Evolutionary conservation across 2,329 filamentous ascomycete species (phyloP).

Genomic region (Hypoxylon sp.): DNA sequence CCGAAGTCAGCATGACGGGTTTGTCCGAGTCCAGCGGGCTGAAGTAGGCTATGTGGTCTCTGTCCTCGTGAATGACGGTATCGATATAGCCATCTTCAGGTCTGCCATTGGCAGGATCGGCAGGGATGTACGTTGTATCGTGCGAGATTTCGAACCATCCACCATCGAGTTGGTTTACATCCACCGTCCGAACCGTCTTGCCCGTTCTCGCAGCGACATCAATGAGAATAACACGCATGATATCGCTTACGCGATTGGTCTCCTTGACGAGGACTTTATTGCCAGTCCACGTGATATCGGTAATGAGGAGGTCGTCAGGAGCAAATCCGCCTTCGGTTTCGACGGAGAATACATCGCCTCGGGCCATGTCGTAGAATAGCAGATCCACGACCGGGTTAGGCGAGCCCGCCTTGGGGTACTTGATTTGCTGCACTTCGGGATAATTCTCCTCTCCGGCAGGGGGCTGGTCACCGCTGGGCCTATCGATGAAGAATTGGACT

Average conservation of each 20-base stretch:
- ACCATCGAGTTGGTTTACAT: constrained; percentile 86
- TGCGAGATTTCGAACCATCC: constrained; percentile 98
- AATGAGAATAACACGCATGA: constrained; percentile 86
- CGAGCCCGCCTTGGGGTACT: constrained; percentile 95
- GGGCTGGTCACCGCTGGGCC: constrained; percentile 78
- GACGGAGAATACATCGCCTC: constrained; percentile 80
- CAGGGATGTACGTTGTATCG: constrained; percentile 84
- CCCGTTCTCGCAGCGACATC: constrained; percentile 78
- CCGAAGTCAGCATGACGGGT: constrained; percentile 87
- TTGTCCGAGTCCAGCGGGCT: constrained; percentile 82
- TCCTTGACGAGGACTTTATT: constrained; percentile 85
- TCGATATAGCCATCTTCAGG: constrained; percentile 91
- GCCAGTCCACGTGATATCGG: constrained; percentile 90
- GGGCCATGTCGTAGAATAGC: constrained; percentile 84
- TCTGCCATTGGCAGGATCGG: constrained; percentile 78
- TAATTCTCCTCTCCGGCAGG: constrained; percentile 81
- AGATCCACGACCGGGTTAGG: constrained; percentile 91
- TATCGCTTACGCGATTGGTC: constrained; percentile 92
- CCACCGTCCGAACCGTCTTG: constrained; percentile 78
- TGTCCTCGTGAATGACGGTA: constrained; percentile 83
- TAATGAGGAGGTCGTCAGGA: constrained; percentile 87
- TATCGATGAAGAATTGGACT: constrained; percentile 89
- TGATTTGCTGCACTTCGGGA: constrained; percentile 89
- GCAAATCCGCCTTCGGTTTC: constrained; percentile 78
- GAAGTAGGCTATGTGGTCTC: constrained; percentile 94